Base-by-base conservation (phyloP, 108 stramenopile species). In the Asterionellopsis glacialis region DNA sequence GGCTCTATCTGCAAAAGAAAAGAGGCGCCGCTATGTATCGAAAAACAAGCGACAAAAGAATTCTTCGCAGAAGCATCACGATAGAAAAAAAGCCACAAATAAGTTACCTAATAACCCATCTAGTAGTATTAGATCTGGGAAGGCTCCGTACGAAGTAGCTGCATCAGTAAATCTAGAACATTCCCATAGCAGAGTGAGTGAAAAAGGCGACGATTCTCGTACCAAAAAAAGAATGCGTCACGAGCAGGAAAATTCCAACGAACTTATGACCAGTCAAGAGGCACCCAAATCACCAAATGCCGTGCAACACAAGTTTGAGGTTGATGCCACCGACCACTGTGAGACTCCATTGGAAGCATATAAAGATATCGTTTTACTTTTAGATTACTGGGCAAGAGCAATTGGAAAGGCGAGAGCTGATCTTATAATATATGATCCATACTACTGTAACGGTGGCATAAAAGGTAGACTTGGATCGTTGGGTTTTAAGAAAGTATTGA, bases 391-490 rank as follows among this genome's bases (percentile, higher is more conserved):
- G 44, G 59, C 50, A n/a, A 55, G 23, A 40, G 40, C 42, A 0
- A 33, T 45, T 15, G 45, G 41, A 33, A 49, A 58, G 12, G 40
- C 21, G 0, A 55, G 41, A 44, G 45, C 47, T 48, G 19, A 19
- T 48, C 47, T 33, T 33, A 33, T 33, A 33, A 92, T 99, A 41
- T 99, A 98, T 66, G 96, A 99, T 75, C 98, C 98, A 9, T 99
- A 97, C 74, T 99, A 72, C 73, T 99, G 98, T 71, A 82, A 95
- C 61, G 98, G 98, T 21, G 74, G 79, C 9, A 93, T 97, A 6
- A 63, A 77, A 1, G 55, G 60, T 9, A 80, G 90, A 53, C 67
- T 99, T 42, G 56, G 53, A 9, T 52, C 76, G 9, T 67, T 99
- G 58, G 97, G 97, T 16, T 98, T 95, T 68, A 67, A 66, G 27